A percentile compares a stretch with the other conserved stretches of the same genome.
These are phyloP conservation scores for Juncus effusus DNA, from an alignment of 176 grass and related monocot species.

Conservation along the genomic window DNA sequence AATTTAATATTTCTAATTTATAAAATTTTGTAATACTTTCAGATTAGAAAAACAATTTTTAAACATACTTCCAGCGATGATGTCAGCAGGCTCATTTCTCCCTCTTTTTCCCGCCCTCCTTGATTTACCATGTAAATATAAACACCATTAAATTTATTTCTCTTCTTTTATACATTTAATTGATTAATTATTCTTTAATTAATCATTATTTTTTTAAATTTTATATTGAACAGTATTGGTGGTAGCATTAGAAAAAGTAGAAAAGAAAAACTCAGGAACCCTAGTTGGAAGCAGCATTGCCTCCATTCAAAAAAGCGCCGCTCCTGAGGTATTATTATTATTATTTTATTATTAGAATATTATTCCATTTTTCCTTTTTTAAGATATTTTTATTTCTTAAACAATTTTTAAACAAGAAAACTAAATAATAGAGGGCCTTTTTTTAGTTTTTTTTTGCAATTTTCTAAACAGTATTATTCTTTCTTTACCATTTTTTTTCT, in stretches of 20 bases:
- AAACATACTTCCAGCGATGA: constrained; percentile 79
- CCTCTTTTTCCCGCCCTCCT: constrained; percentile 79
- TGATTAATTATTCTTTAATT: neutral
- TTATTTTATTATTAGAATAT: neutral
- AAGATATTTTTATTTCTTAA: neutral
- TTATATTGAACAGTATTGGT: constrained; percentile 70
- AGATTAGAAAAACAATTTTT: constrained; percentile 78
- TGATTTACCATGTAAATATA: constrained; percentile 75
- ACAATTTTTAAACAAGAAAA: too few relatives aligned
- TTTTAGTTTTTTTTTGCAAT: too few relatives aligned
- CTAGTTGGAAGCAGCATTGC: constrained; percentile 92
- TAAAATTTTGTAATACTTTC: constrained; percentile 17
- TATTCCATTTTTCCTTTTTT: neutral
- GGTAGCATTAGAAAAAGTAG: constrained; percentile 88
- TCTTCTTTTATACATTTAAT: constrained; percentile 21
- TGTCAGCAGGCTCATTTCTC: constrained; percentile 93
- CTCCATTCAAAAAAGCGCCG: constrained; percentile 96
- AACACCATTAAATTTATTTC: neutral
- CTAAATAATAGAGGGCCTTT: too few relatives aligned
- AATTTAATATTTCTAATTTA: constrained; percentile 7
- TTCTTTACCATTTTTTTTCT: too few relatives aligned
- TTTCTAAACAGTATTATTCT: too few relatives aligned
- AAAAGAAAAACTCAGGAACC: constrained; percentile 91
- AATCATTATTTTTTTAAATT: constrained; percentile 19
- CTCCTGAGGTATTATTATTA: constrained; percentile 66